Percentiles rank a stretch among this genome's conserved stretches.
phyloP scores from a whole-genome alignment of 176 grass and related monocot genomes.

The Triticum dicoccoides region DNA sequence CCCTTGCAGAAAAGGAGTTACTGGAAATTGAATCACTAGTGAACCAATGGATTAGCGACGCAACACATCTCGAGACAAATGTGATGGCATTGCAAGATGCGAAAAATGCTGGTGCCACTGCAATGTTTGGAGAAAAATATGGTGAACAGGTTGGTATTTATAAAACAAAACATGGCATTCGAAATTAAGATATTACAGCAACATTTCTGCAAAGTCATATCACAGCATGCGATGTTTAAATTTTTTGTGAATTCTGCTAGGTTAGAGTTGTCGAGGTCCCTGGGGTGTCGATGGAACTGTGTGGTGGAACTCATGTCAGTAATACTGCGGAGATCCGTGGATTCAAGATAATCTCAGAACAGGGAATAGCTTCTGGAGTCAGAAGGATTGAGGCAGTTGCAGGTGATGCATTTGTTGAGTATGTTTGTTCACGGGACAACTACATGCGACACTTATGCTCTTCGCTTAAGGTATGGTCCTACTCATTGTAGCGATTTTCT shows the following conservation, averaged over 20 bases:
- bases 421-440: slow-evolving; percentile 82
- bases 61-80: slow-evolving; percentile 73
- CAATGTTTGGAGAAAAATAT: slow-evolving; percentile 99
- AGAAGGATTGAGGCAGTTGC: slow-evolving; percentile 95
- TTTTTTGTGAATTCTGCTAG: slow-evolving; percentile 33
- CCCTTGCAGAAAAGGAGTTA: slow-evolving; percentile 71
- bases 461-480: slow-evolving; percentile 58
- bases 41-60: slow-evolving; percentile 78
- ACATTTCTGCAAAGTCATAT: slow-evolving; percentile 10
- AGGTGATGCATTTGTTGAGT: slow-evolving; percentile 90
- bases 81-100: slow-evolving; percentile 90
- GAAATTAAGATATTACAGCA: neutral
- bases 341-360: slow-evolving; percentile 95
- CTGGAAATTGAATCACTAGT: slow-evolving; percentile 74
- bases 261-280: slow-evolving; percentile 95
- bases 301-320: slow-evolving; percentile 90
- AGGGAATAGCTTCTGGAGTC: slow-evolving; percentile 92
- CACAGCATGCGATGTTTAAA: neutral
- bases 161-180: neutral
- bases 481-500: neutral
- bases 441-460: slow-evolving; percentile 80
- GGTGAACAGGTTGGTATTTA: slow-evolving; percentile 63
- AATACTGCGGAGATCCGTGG: slow-evolving; percentile 92
- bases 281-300: slow-evolving; percentile 94
- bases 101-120: slow-evolving; percentile 87